Evolutionary conservation across 495 filamentous ascomycete species (phyloP).

Genomic region (Podospora pseudopauciseta): DNA sequence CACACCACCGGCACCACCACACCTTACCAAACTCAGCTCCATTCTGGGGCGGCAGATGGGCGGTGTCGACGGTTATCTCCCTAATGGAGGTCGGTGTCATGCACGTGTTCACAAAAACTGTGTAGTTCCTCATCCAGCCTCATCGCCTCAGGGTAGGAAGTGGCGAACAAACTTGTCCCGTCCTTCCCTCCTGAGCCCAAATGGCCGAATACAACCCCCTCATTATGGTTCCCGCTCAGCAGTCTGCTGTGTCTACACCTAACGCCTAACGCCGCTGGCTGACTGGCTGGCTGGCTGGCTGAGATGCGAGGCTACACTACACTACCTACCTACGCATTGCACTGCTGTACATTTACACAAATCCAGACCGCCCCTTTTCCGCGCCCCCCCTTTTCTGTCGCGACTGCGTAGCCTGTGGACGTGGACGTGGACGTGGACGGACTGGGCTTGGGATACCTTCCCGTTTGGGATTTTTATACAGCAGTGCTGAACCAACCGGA

Average conservation of each 20-base stretch:
- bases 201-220: background rate
- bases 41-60: conserved; percentile 1
- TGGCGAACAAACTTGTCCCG: background rate
- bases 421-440: background rate
- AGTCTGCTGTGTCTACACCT: background rate
- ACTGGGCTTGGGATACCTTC: background rate
- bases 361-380: background rate
- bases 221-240: background rate
- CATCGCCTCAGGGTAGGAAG: background rate
- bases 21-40: background rate
- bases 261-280: background rate
- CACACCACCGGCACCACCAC: conserved; percentile 1
- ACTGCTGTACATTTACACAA: background rate
- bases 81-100: background rate
- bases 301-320: background rate
- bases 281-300: background rate
- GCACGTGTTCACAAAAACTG: background rate
- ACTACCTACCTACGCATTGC: background rate
- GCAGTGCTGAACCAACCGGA: background rate
- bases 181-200: background rate
- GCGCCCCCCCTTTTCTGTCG: background rate
- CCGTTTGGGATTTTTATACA: background rate
- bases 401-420: background rate
- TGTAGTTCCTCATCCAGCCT: background rate
- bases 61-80: background rate